phyloP scores from a whole-genome alignment of 768 basidiomycete species.

The Mycena polygramma region DNA sequence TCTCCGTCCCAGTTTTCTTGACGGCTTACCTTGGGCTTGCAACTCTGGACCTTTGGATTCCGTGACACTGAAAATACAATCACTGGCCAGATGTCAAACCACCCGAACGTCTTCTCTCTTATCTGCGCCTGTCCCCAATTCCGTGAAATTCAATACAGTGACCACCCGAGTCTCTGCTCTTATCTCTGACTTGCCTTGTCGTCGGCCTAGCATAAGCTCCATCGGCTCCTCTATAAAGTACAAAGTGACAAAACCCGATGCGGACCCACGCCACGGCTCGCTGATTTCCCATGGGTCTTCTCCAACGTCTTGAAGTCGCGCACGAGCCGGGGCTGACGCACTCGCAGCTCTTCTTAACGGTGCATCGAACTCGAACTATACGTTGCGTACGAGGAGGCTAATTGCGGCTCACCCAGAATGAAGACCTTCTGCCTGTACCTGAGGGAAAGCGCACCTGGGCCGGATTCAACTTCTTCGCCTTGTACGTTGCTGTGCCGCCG shows the following conservation, averaged over 20 bases:
- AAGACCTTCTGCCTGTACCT: constrained; percentile 79
- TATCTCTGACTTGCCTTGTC: constrained; percentile 24
- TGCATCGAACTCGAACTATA: constrained; percentile 43
- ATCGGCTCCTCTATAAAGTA: constrained; percentile 11
- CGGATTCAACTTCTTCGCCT: constrained; percentile 74
- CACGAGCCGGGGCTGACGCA: constrained; percentile 67
- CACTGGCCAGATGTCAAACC: not conserved
- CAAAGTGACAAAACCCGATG: constrained; percentile 6
- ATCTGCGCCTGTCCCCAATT: not conserved
- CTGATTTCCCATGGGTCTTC: constrained; percentile 45
- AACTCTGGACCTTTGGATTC: too few relatives aligned
- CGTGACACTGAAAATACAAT: too few relatives aligned
- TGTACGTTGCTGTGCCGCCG: constrained; percentile 55
- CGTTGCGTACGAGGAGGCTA: constrained; percentile 22
- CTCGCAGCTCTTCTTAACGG: constrained; percentile 69
- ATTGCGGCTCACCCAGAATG: constrained; percentile 58
- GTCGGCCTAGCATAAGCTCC: constrained; percentile 5
- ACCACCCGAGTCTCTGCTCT: constrained; percentile 11
- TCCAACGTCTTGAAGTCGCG: constrained; percentile 63
- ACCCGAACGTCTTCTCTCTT: not conserved
- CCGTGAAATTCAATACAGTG: not conserved
- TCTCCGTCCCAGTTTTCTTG: too few relatives aligned
- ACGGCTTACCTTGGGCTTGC: too few relatives aligned
- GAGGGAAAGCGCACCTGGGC: constrained; percentile 76
- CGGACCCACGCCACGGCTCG: not conserved